Evolutionary conservation across 129 eudicot species (phyloP).

Genomic region (Escallonia herrerae): DNA sequence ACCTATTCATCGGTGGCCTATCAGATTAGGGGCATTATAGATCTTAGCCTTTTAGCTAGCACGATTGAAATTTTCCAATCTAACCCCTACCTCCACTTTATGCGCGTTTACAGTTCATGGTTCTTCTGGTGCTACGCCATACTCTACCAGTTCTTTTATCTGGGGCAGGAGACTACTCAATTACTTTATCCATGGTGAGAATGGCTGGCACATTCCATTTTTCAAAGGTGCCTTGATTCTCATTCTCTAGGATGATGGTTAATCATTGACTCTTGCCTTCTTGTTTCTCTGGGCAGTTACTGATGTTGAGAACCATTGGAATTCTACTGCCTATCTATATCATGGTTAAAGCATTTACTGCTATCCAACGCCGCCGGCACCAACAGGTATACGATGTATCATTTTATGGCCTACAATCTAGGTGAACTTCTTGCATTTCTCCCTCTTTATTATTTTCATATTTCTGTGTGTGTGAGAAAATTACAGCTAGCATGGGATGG

Average conservation of each 20-base stretch:
- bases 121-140: conserved; percentile 69
- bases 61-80: too few relatives aligned
- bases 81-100: too few relatives aligned
- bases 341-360: conserved; percentile 56
- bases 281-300: conserved; percentile 35
- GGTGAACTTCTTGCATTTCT: too few relatives aligned
- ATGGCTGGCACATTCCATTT: conserved; percentile 1
- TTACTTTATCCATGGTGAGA: conserved; percentile 49
- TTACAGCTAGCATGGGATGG: too few relatives aligned
- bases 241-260: not conserved
- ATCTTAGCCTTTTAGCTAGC: too few relatives aligned
- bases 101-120: conserved; percentile 41
- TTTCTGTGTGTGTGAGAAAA: too few relatives aligned
- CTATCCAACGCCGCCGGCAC: conserved; percentile 41
- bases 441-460: too few relatives aligned
- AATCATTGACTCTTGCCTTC: not conserved
- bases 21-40: too few relatives aligned
- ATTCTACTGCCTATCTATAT: conserved; percentile 28
- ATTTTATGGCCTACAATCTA: too few relatives aligned
- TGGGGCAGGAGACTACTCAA: conserved; percentile 52
- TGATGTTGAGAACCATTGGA: conserved; percentile 39
- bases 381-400: conserved; percentile 26
- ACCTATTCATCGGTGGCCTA: too few relatives aligned
- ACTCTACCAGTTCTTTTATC: conserved; percentile 56
- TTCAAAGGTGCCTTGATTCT: not conserved